Percentiles rank a stretch among this genome's conserved stretches.
Evolutionary conservation across 1,284 basidiomycete genomes (phyloP).

Genomic region (Trichosporon faecale): DNA sequence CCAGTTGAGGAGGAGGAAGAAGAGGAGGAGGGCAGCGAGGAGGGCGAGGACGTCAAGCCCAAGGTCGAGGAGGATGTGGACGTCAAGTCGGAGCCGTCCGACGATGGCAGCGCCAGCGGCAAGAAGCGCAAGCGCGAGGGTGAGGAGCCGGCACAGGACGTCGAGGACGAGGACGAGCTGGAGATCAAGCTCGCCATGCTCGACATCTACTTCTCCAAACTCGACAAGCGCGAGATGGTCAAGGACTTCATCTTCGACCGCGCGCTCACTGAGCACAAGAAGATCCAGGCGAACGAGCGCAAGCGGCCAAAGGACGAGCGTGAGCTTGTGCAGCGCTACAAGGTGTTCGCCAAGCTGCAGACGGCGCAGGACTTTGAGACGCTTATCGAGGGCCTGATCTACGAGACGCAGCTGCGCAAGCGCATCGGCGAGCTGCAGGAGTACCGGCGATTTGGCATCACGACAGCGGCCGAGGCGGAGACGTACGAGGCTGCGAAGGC

Average conservation of each 20-base stretch:
- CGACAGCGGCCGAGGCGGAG: conserved; percentile 78
- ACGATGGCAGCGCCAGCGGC: conserved; percentile 51
- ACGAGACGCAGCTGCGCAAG: conserved; percentile 79
- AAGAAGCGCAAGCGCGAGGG: conserved; percentile 62
- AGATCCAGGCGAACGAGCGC: conserved; percentile 87
- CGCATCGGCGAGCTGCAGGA: conserved; percentile 83
- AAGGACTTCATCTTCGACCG: conserved; percentile 93
- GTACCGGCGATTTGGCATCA: conserved; percentile 78
- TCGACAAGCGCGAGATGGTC: conserved; percentile 81
- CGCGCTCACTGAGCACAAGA: conserved; percentile 88
- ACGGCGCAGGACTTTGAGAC: conserved; percentile 88
- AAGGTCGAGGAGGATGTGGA: conserved; percentile 25
- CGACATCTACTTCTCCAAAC: conserved; percentile 86
- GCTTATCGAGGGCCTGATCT: conserved; percentile 83
- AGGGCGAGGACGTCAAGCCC: conserved; percentile 28
- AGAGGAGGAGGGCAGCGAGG: conserved; percentile 37
- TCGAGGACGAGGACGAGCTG: conserved; percentile 57
- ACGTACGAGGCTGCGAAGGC: conserved; percentile 73
- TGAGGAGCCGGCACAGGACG: conserved; percentile 65
- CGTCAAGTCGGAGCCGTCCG: conserved; percentile 26
- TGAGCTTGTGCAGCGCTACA: conserved; percentile 82
- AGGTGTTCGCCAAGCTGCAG: conserved; percentile 88
- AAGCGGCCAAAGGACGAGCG: conserved; percentile 87
- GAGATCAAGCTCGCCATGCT: conserved; percentile 56
- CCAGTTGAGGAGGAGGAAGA: conserved; percentile 37